Evolutionary conservation across 2,329 filamentous ascomycete genomes (phyloP).

Genomic region (Fusarium redolens): DNA sequence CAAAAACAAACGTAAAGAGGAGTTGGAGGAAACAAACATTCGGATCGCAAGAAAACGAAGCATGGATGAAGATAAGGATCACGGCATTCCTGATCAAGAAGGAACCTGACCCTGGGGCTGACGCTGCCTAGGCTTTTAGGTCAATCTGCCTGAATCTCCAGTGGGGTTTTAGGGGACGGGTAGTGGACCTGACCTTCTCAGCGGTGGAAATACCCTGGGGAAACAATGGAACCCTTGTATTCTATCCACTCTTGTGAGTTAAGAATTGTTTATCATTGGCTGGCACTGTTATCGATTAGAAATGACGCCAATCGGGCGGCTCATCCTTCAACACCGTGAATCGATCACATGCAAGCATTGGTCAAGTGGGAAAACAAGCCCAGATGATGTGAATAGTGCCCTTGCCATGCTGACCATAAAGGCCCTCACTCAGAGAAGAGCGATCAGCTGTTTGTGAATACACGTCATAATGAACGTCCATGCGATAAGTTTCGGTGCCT

Average conservation of each 20-base stretch:
- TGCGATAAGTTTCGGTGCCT: not conserved
- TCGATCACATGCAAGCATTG: slow-evolving; percentile 42
- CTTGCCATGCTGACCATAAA: slow-evolving; percentile 27
- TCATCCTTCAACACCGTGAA: slow-evolving; percentile 33
- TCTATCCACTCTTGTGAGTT: not conserved
- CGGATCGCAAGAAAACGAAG: slow-evolving; percentile 30
- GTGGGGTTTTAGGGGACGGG: slow-evolving; percentile 23
- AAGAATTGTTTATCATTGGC: slow-evolving; percentile 21
- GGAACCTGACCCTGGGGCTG: slow-evolving; percentile 34
- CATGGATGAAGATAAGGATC: slow-evolving; percentile 33
- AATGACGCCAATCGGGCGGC: slow-evolving; percentile 42
- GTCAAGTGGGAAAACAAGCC: slow-evolving; percentile 34
- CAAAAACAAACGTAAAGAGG: slow-evolving; percentile 1
- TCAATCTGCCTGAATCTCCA: slow-evolving; percentile 27
- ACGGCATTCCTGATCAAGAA: slow-evolving; percentile 38
- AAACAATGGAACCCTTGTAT: slow-evolving; percentile 9
- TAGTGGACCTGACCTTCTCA: slow-evolving; percentile 16
- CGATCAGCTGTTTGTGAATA: slow-evolving; percentile 20
- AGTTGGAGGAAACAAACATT: slow-evolving; percentile 17
- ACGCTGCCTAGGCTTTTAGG: slow-evolving; percentile 35
- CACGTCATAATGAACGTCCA: slow-evolving; percentile 14
- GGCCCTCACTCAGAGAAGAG: not conserved
- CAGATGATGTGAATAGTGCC: slow-evolving; percentile 32
- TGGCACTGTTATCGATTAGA: slow-evolving; percentile 33
- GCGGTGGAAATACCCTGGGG: slow-evolving; percentile 31